Conservation (phyloP, 768 basidiomycete species). For the Myochromella boudieri region DNA sequence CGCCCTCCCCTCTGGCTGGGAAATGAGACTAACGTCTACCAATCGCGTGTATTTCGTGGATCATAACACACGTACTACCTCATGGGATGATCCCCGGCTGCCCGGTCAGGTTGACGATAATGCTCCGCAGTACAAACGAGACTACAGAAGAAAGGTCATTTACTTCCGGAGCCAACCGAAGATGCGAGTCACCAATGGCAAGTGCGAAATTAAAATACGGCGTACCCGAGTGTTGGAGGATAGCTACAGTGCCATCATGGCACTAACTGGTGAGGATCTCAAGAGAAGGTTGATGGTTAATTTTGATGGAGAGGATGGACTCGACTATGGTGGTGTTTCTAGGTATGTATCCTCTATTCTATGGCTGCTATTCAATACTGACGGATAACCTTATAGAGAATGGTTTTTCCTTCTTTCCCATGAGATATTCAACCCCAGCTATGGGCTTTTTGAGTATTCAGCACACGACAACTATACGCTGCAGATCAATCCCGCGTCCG, state of each 20-base stretch:
- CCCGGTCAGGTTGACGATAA: slow-evolving; percentile 81
- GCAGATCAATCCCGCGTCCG: slow-evolving; percentile 76
- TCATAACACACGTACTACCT: slow-evolving; percentile 85
- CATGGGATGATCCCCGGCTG: slow-evolving; percentile 91
- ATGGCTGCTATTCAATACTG: too few species aligned
- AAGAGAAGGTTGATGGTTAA: slow-evolving; percentile 71
- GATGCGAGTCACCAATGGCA: slow-evolving; percentile 73
- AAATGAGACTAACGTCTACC: slow-evolving; percentile 88
- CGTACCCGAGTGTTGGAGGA: slow-evolving; percentile 84
- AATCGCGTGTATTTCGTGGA: slow-evolving; percentile 90
- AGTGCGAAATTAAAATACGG: slow-evolving; percentile 85
- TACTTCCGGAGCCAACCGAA: slow-evolving; percentile 92
- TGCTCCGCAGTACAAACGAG: slow-evolving; percentile 94
- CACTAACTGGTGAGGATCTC: slow-evolving; percentile 66
- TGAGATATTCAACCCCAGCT: slow-evolving; percentile 80
- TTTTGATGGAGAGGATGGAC: slow-evolving; percentile 78
- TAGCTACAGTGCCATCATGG: slow-evolving; percentile 84
- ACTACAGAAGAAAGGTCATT: slow-evolving; percentile 88
- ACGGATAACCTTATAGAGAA: slow-evolving; percentile 47
- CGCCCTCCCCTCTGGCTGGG: slow-evolving; percentile 89
- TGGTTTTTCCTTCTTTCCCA: slow-evolving; percentile 88
- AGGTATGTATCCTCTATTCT: slow-evolving; percentile 35
- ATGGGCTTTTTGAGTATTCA: slow-evolving; percentile 82
- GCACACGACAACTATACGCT: slow-evolving; percentile 79
- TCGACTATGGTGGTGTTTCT: slow-evolving; percentile 78